Evolutionary conservation across 1,139 yeast species (phyloP), one percentile per base, ranked within the genome.

Genomic region (Geotrichum klebahnii): DNA sequence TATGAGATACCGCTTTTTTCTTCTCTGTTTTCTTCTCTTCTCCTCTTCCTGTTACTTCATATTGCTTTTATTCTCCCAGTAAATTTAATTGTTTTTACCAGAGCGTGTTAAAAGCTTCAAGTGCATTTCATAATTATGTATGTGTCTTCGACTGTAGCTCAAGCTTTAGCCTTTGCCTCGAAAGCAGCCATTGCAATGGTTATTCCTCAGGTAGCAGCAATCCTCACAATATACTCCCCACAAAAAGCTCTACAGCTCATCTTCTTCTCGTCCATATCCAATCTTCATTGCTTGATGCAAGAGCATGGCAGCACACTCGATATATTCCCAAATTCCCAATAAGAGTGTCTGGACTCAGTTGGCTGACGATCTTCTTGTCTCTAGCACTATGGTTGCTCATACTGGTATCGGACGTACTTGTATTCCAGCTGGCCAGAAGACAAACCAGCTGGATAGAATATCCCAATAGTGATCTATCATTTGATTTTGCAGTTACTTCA

Each of bases 131-230:
- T 6, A 17, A n/a, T n/a, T 38, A 42, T 42, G 37, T 42, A 32
- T 32, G 45, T 42, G 3, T 19, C 37, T 2, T 31, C 38, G 6
- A 20, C 45, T 10, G 38, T 23, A 6, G 45, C 45, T n/a, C 45
- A 42, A 22, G 45, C 38, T 6, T 32, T 42, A 3, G 45, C 45
- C 3, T 42, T 42, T 14, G 45, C 45, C 31, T 42, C 38, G 3
- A 42, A 42, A 23, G 38, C 33, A 6, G 45, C 31, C 19, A 42
- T 31, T 10, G 45, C 45, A 8, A 31, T 42, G 45, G 31, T 42
- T 5, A 42, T 42, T n/a, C 45, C 45, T n/a, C 45, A 42, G 38
- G 4, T 42, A 5, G 38, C 38, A 1, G 12, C 37, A 2, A 12
- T 32, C 29, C 8, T 42, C 2, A 32, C 45, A 6, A 32, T 32